These are phyloP conservation scores for Fusarium luffae DNA, from an alignment of 2,329 filamentous ascomycete genomes.

Conservation along the genomic window DNA sequence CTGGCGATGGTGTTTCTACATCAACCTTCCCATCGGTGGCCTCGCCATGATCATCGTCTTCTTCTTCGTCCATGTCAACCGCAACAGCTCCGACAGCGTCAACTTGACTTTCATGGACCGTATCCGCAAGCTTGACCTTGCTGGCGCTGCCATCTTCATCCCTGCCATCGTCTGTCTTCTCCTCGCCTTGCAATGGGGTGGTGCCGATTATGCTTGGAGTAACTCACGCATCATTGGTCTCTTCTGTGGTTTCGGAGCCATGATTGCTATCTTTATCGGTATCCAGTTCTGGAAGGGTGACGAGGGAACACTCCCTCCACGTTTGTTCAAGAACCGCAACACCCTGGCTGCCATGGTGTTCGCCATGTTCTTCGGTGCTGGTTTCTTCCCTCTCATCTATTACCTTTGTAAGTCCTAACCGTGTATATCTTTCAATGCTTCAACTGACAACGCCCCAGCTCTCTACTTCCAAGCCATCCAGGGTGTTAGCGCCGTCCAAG, in stretches of 20 bases:
- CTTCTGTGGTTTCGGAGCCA: conserved; percentile 60
- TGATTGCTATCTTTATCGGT: conserved; percentile 59
- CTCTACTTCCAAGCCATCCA: conserved; percentile 66
- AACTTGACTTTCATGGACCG: conserved; percentile 51
- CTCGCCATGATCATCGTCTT: conserved; percentile 61
- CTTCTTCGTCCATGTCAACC: conserved; percentile 58
- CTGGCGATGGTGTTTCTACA: conserved; percentile 65
- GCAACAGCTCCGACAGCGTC: conserved; percentile 50
- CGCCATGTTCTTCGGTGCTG: conserved; percentile 60
- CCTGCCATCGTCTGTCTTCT: conserved; percentile 64
- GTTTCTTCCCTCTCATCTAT: conserved; percentile 65
- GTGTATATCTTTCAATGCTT: background rate
- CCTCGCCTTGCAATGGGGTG: conserved; percentile 68
- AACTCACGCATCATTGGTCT: conserved; percentile 61
- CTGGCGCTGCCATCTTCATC: conserved; percentile 62
- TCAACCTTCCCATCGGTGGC: conserved; percentile 60
- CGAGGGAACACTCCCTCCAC: conserved; percentile 58
- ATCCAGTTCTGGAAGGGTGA: conserved; percentile 58
- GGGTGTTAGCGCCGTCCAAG: conserved; percentile 62
- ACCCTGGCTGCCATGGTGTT: conserved; percentile 57
- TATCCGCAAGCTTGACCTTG: conserved; percentile 60
- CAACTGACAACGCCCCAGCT: conserved; percentile 47
- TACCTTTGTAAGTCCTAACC: conserved; percentile 58
- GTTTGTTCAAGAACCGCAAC: conserved; percentile 58
- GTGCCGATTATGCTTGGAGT: conserved; percentile 62